Evolutionary conservation across 495 filamentous ascomycete species (phyloP).

Genomic region (Penicillium paradoxum): DNA sequence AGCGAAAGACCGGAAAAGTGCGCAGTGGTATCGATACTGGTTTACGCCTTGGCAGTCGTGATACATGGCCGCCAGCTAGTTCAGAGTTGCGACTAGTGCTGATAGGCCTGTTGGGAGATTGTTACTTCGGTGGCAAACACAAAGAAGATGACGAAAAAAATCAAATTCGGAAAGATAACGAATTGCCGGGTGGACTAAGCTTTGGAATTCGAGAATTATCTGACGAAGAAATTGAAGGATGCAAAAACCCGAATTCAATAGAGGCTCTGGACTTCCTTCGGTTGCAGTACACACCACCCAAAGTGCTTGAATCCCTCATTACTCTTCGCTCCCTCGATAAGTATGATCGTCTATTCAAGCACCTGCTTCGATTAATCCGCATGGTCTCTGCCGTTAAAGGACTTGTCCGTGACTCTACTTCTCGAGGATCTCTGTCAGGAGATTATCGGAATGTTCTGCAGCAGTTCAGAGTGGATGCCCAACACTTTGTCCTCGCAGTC

Average conservation of each 20-base stretch:
- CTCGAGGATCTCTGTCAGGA: conserved; percentile 34
- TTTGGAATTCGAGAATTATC: conserved; percentile 83
- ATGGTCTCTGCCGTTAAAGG: conserved; percentile 75
- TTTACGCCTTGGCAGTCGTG: conserved; percentile 66
- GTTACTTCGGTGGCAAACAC: conserved; percentile 43
- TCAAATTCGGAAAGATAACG: conserved; percentile 33
- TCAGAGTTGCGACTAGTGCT: conserved; percentile 85
- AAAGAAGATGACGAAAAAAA: conserved; percentile 16
- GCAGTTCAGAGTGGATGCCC: conserved; percentile 68
- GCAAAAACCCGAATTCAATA: conserved; percentile 71
- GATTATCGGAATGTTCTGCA: conserved; percentile 44
- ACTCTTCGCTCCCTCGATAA: conserved; percentile 60
- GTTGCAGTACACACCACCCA: conserved; percentile 76
- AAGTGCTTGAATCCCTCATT: conserved; percentile 67
- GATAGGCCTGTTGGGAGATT: conserved; percentile 80
- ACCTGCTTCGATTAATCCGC: conserved; percentile 69
- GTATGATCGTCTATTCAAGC: conserved; percentile 79
- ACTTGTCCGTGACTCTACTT: conserved; percentile 57
- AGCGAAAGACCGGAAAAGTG: conserved; percentile 61
- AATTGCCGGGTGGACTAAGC: conserved; percentile 74
- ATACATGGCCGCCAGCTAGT: conserved; percentile 87
- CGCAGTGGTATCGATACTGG: conserved; percentile 71
- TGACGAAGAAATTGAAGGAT: conserved; percentile 66
- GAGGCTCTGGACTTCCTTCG: conserved; percentile 88
- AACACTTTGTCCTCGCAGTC: conserved; percentile 67